Base-by-base conservation (phyloP, 192 early-diverging fungal genomes). In the Linnemannia schmuckeri region DNA sequence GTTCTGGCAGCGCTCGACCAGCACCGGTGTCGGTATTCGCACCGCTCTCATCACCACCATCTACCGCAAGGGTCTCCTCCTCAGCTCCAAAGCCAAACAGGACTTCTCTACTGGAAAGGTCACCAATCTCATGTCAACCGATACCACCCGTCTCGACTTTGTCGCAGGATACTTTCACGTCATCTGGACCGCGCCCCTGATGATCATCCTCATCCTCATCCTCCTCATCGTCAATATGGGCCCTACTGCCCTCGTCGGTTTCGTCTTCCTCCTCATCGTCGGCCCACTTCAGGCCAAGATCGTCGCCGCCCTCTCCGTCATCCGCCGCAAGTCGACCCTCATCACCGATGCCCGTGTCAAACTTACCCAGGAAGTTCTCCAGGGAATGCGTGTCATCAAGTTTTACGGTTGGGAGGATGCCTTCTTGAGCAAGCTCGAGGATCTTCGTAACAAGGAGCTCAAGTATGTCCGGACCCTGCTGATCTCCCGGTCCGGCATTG, bases 301-400 rank as follows among this genome's bases (percentile, higher is more conserved):
- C 52, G 89, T 90, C 22, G 10, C 30, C 7, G 55, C 74, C 24
- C 83, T 90, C n/a, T 79, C 88, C 8, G 71, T 78, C 30, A 73
- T 87, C 6, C 81, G 90, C 24, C 57, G 78, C n/a, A 90, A 90
- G 42, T 87, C 90, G 6, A 85, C 83, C 5, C 46, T 85, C 8
- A 89, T 96, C 27, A 96, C 96, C 15, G 96, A 96, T 83, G 87
- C 84, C 40, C 94, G 96, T 74, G 94, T 96, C 75, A 95, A 95
- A 49, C 73, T 92, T 0, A 95, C 91, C 0, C 93, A 94, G 61
- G 95, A 96, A 71, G 88, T 94, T 49, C 80, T 97, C 41, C 82
- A 89, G 33, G 94, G 94, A 24, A 97, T 96, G 87, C 92, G 94
- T 33, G 91, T 95, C 49, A 92, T 96, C 85, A 96, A 96, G 81